Conservation (phyloP, 257 asterid species). For the Scutellaria baicalensis region DNA sequence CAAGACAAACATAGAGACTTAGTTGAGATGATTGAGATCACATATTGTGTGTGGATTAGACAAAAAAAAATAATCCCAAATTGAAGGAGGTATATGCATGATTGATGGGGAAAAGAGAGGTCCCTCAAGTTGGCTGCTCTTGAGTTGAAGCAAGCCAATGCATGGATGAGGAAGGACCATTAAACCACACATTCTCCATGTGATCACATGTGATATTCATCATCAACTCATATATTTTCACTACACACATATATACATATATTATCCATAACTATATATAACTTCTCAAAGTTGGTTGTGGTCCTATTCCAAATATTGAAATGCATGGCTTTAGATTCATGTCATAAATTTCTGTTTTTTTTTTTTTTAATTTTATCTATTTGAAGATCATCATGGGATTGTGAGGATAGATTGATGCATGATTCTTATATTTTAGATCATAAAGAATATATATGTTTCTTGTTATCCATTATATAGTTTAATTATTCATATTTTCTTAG, state of each 20-base stretch:
- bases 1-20: no score
- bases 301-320: slow-evolving; percentile 18
- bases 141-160: not conserved
- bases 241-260: not conserved
- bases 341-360: not conserved
- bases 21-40: no score
- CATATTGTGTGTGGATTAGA: not conserved
- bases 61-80: not conserved
- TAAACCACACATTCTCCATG: slow-evolving; percentile 39
- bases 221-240: not conserved
- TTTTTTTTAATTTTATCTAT: not conserved
- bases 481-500: no score
- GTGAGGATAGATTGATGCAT: not conserved
- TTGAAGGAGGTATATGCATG: not conserved
- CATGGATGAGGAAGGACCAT: slow-evolving; percentile 34
- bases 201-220: slow-evolving; percentile 55
- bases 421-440: not conserved
- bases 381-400: no score
- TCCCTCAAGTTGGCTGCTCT: slow-evolving; percentile 7
- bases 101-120: slow-evolving; percentile 11
- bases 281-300: slow-evolving; percentile 6
- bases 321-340: not conserved
- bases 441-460: no score
- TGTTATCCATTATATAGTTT: no score
- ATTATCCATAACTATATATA: not conserved